Evolutionary conservation across 2,329 filamentous ascomycete genomes (phyloP).

Genomic region (Chaetomium sp.): DNA sequence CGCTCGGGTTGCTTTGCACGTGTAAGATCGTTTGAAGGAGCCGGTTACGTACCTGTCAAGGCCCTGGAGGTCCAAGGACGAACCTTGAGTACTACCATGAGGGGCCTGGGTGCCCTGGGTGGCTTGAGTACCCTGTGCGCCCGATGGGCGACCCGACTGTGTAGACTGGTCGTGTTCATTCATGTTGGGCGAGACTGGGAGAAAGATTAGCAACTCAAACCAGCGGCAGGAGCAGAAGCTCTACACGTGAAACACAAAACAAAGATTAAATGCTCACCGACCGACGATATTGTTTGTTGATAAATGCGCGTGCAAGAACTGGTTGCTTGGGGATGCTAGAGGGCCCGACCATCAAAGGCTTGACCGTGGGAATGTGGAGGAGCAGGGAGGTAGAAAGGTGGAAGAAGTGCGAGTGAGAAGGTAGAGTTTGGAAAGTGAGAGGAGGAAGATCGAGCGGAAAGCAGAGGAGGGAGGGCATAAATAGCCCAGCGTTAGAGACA

Average conservation of each 20-base stretch:
- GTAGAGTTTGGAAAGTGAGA: neutral
- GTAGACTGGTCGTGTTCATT: neutral
- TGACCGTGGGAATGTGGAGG: neutral
- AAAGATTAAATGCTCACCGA: neutral
- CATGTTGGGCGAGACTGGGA: conserved; percentile 4
- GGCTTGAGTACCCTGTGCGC: neutral
- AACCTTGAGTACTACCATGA: neutral
- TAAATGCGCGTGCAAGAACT: neutral
- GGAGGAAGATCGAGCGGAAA: neutral
- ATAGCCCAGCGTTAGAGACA: neutral
- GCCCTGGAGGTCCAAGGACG: conserved; percentile 2
- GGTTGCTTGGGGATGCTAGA: no score
- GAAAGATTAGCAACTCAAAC: neutral
- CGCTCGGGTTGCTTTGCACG: neutral
- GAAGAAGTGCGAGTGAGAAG: neutral
- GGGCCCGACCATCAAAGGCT: neutral
- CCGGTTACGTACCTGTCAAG: neutral
- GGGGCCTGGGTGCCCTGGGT: neutral
- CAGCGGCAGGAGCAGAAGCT: neutral
- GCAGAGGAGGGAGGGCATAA: neutral
- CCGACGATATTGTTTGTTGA: neutral
- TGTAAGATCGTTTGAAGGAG: neutral
- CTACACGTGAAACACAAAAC: neutral
- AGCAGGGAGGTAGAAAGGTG: neutral
- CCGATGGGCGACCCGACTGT: neutral